phyloP scores from a whole-genome alignment of 495 filamentous ascomycete genomes.

The Penicillium cinerascens region DNA sequence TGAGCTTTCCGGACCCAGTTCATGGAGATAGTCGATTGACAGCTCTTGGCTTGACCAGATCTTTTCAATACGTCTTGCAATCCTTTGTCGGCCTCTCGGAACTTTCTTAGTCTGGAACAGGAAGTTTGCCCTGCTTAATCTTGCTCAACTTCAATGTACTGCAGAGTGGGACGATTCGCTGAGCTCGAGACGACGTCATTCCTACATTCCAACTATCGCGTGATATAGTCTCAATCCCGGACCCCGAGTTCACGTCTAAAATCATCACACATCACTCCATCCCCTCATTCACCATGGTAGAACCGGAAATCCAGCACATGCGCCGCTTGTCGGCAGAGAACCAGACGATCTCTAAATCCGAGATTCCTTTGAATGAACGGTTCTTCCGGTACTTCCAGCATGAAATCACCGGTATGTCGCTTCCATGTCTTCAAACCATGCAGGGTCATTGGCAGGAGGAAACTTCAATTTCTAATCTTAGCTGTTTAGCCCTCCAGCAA shows the following conservation, averaged over 20 bases:
- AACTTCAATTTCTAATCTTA: not conserved
- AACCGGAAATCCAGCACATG: conserved; percentile 24
- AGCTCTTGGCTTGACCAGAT: conserved; percentile 1
- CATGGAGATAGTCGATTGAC: conserved; percentile 13
- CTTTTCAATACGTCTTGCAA: not conserved
- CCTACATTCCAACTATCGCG: conserved; percentile 13
- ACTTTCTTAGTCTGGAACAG: not conserved
- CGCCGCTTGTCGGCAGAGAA: conserved; percentile 42
- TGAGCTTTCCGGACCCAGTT: not conserved
- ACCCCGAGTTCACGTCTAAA: not conserved
- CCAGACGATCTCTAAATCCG: conserved; percentile 38
- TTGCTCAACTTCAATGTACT: conserved; percentile 1
- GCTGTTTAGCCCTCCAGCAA: conserved; percentile 53
- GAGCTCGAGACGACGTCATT: conserved; percentile 28
- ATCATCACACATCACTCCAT: not conserved
- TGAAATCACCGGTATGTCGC: conserved; percentile 58
- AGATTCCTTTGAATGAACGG: conserved; percentile 58
- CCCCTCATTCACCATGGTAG: conserved; percentile 27
- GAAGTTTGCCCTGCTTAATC: not conserved
- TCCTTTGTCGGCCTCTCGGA: not conserved
- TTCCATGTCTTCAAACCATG: not conserved
- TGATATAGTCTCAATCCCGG: conserved; percentile 1
- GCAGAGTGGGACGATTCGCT: conserved; percentile 23
- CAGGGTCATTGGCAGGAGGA: not conserved
- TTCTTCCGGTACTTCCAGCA: conserved; percentile 80